Percentiles rank a stretch among this genome's conserved stretches.
phyloP scores from a whole-genome alignment of 1,139 yeast genomes.

The Zygoascus meyerae region DNA sequence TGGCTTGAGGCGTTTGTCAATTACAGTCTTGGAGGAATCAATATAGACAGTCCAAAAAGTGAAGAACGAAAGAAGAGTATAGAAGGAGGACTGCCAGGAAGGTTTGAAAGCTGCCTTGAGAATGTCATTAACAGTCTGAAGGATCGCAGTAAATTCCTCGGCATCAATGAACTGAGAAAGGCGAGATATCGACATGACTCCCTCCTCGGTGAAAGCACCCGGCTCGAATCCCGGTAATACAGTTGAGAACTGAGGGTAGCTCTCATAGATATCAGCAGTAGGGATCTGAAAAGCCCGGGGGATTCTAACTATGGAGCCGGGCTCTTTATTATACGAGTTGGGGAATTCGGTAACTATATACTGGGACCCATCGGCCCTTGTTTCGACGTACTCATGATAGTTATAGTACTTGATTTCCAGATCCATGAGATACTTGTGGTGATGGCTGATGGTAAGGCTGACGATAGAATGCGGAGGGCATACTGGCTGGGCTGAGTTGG shows the following conservation, averaged over 20 bases:
- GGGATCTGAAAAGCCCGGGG: constrained; percentile 45
- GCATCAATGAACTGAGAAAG: constrained; percentile 40
- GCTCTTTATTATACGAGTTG: constrained; percentile 41
- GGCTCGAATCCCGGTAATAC: constrained; percentile 60
- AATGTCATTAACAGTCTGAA: constrained; percentile 42
- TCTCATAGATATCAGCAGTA: constrained; percentile 21
- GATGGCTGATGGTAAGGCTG: too few species aligned
- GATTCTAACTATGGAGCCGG: constrained; percentile 53
- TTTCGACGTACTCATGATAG: constrained; percentile 24
- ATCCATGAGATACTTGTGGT: too few species aligned
- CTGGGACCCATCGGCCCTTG: constrained; percentile 4
- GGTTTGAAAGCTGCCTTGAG: constrained; percentile 42
- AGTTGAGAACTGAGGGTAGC: constrained; percentile 53
- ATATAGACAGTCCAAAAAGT: constrained; percentile 39
- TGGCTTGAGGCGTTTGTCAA: constrained; percentile 39
- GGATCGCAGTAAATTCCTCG: constrained; percentile 40
- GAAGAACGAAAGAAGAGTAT: constrained; percentile 43
- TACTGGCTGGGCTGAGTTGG: too few species aligned
- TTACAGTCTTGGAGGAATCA: constrained; percentile 30
- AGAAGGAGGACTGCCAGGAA: constrained; percentile 36
- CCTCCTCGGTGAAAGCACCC: constrained; percentile 45
- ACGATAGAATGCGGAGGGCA: too few species aligned
- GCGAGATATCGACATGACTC: constrained; percentile 39
- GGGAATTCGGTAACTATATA: constrained; percentile 36
- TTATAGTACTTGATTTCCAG: constrained; percentile 23